A percentile compares a stretch with the other conserved stretches of the same genome.
Conservation (phyloP, 2,329 filamentous ascomycete genomes). For the Scedosporium minutisporum region DNA sequence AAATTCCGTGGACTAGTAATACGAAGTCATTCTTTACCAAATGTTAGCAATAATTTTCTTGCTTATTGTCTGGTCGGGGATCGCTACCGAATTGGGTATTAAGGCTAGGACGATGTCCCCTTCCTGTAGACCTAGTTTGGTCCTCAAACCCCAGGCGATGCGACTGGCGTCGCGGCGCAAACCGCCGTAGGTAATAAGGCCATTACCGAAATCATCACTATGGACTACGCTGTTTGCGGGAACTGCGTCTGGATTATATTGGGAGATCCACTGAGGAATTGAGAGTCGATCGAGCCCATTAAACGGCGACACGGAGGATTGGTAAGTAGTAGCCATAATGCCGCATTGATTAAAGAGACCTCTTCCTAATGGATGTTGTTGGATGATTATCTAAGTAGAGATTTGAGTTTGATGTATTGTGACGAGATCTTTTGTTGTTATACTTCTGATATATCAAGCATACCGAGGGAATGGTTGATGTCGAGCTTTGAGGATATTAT, state of each 20-base stretch:
- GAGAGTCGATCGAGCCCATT: not conserved
- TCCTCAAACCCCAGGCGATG: not conserved
- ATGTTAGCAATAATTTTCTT: not conserved
- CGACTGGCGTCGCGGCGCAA: not conserved
- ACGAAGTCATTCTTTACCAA: conserved; percentile 1
- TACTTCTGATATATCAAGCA: not conserved
- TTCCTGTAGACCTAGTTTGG: not conserved
- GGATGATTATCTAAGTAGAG: not conserved
- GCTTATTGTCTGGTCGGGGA: not conserved
- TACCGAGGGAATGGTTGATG: not conserved
- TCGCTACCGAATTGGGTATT: not conserved
- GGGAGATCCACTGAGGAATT: not conserved
- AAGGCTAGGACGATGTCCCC: not conserved
- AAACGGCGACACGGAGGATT: not conserved
- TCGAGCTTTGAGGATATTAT: too few species aligned
- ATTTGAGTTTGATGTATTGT: not conserved
- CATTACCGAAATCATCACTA: not conserved
- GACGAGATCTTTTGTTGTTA: not conserved
- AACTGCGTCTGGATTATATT: conserved; percentile 1
- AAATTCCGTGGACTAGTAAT: not conserved
- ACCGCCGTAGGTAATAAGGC: not conserved
- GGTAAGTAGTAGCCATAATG: not conserved
- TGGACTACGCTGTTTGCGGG: not conserved
- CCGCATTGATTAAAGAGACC: not conserved
- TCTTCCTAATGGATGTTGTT: not conserved